phyloP scores from a whole-genome alignment of 208 protist species.

The Naegleria lovaniensis region DNA sequence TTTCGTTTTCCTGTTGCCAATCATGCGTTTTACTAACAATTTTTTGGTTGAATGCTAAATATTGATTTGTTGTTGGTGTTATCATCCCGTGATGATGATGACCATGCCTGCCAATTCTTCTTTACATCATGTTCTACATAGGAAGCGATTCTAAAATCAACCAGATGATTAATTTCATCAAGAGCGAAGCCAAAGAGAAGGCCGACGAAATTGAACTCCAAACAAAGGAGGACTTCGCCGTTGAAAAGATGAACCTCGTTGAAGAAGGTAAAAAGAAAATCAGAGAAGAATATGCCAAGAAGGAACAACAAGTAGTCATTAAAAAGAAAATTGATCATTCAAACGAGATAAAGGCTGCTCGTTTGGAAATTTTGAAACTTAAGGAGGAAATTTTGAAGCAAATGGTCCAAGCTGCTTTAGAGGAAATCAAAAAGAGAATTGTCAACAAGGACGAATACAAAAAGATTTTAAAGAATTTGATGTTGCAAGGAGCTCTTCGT shows the following conservation, averaged over 20 bases:
- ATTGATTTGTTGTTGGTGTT: too few species aligned
- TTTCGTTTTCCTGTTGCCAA: too few species aligned
- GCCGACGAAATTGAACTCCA: conserved; percentile 15
- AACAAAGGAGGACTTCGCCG: background rate
- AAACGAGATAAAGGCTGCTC: background rate
- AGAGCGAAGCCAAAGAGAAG: conserved; percentile 25
- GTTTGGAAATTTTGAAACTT: conserved; percentile 2
- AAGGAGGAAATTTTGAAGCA: conserved; percentile 13
- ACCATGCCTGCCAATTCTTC: background rate
- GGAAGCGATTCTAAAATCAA: background rate
- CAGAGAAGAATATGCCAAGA: conserved; percentile 18
- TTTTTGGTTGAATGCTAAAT: too few species aligned
- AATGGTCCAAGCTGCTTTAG: background rate
- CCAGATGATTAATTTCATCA: conserved; percentile 30
- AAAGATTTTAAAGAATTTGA: background rate
- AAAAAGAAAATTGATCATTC: conserved; percentile 24
- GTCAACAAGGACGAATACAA: background rate
- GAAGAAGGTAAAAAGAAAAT: conserved; percentile 28
- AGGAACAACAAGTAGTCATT: conserved; percentile 13
- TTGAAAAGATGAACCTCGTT: conserved; percentile 14
- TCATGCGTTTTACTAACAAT: too few species aligned
- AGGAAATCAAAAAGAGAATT: background rate
- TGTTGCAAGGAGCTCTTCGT: background rate
- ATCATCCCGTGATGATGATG: too few species aligned
- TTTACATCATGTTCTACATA: background rate